Evolutionary conservation across 2,329 filamentous ascomycete species (phyloP).

Genomic region (Tolypocladium pustulatum): DNA sequence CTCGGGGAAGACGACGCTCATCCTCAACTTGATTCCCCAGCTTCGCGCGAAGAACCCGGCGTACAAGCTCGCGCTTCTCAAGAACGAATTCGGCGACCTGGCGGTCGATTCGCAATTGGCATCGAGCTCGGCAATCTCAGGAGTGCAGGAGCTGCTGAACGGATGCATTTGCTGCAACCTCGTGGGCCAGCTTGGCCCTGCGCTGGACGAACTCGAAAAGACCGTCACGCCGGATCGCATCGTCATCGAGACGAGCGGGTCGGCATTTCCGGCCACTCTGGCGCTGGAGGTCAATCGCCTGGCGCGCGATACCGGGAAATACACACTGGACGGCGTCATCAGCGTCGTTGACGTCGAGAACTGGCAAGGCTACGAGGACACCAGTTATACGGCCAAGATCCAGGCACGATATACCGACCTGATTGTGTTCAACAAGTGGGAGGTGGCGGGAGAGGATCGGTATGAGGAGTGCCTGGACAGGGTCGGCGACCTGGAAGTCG

Average conservation of each 20-base stretch:
- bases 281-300: constrained; percentile 84
- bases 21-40: constrained; percentile 88
- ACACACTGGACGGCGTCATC: constrained; percentile 76
- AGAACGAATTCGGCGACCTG: constrained; percentile 96
- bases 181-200: constrained; percentile 77
- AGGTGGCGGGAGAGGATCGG: constrained; percentile 58
- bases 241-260: constrained; percentile 86
- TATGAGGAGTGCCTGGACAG: constrained; percentile 72
- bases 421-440: constrained; percentile 91
- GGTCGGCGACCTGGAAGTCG: constrained; percentile 70
- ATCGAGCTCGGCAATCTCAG: constrained; percentile 69
- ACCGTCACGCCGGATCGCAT: constrained; percentile 63
- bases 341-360: constrained; percentile 92
- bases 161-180: constrained; percentile 99
- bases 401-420: constrained; percentile 87
- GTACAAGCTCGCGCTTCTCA: constrained; percentile 88
- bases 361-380: constrained; percentile 87
- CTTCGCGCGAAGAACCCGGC: constrained; percentile 57
- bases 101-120: constrained; percentile 91
- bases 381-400: constrained; percentile 75
- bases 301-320: constrained; percentile 55
- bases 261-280: constrained; percentile 77
- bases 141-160: constrained; percentile 86
- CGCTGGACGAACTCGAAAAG: constrained; percentile 62
- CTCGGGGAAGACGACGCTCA: constrained; percentile 90